Conservation (phyloP, 768 basidiomycete species). For the Clavulina sp. region DNA sequence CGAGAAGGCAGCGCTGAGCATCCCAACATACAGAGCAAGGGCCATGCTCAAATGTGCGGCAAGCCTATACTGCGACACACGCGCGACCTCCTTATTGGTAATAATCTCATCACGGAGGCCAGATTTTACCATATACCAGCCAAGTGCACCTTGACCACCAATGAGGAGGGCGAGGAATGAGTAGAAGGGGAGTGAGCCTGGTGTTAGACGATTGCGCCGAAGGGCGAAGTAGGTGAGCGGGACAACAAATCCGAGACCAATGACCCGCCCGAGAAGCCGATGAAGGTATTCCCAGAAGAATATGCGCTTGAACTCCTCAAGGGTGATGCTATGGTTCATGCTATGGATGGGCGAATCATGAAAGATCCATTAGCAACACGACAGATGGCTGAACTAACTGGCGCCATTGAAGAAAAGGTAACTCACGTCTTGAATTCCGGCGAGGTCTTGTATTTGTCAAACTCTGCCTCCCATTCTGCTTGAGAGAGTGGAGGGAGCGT, state of each 20-base stretch:
- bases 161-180: conserved; percentile 61
- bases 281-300: conserved; percentile 99
- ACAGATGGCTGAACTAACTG: neutral
- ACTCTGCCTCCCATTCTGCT: conserved; percentile 72
- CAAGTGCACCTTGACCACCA: conserved; percentile 78
- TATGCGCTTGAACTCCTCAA: conserved; percentile 88
- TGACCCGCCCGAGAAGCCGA: conserved; percentile 76
- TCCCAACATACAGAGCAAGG: conserved; percentile 80
- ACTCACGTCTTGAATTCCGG: conserved; percentile 92
- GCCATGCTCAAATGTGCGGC: conserved; percentile 91
- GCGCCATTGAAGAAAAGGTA: neutral
- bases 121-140: conserved; percentile 99
- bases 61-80: conserved; percentile 91
- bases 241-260: conserved; percentile 66
- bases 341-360: conserved; percentile 23
- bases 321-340: conserved; percentile 70
- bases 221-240: conserved; percentile 69
- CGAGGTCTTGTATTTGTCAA: conserved; percentile 83
- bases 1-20: conserved; percentile 65
- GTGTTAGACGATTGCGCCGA: conserved; percentile 51
- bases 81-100: conserved; percentile 71
- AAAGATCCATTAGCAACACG: neutral
- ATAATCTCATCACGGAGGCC: conserved; percentile 74
- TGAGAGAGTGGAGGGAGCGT: conserved; percentile 62
- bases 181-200: conserved; percentile 43